A percentile compares a stretch with the other conserved stretches of the same genome.
phyloP scores from a whole-genome alignment of 345 rosid species.

The Jatropha curcas region DNA sequence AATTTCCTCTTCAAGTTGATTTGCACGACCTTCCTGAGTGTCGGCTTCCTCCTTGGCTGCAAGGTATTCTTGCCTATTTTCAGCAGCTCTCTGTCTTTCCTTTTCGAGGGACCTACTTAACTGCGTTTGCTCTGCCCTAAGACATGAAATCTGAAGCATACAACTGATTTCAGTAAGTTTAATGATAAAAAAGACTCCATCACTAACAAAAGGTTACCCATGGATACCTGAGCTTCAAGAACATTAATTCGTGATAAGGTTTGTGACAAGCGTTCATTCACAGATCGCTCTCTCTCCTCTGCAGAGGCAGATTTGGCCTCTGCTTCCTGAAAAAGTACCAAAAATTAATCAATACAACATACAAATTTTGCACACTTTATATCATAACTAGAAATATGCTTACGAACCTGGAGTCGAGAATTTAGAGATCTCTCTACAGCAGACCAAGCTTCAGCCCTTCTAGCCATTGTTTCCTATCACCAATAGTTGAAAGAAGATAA shows the following conservation, averaged over 20 bases:
- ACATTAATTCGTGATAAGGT: constrained; percentile 92
- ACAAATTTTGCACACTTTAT: constrained; percentile 2
- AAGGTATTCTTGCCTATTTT: constrained; percentile 92
- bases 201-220: constrained; percentile 15
- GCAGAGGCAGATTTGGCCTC: constrained; percentile 90
- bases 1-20: constrained; percentile 81
- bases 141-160: constrained; percentile 81
- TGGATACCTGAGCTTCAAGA: constrained; percentile 92
- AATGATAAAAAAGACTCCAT: constrained; percentile 15
- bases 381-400: constrained; percentile 18
- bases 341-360: constrained; percentile 7
- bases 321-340: constrained; percentile 62
- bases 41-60: constrained; percentile 98
- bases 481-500: constrained; percentile 26
- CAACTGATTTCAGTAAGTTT: constrained; percentile 30
- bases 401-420: constrained; percentile 79
- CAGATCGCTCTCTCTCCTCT: constrained; percentile 91
- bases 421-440: constrained; percentile 93
- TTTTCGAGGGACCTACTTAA: constrained; percentile 90
- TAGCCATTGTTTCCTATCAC: constrained; percentile 75
- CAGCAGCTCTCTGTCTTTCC: constrained; percentile 98
- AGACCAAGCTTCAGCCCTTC: constrained; percentile 97
- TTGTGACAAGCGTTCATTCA: constrained; percentile 91
- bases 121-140: constrained; percentile 94
- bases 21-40: constrained; percentile 88